Evolutionary conservation across 352 stramenopile species (phyloP).

Genomic region (Poterioochromonas sp.): DNA sequence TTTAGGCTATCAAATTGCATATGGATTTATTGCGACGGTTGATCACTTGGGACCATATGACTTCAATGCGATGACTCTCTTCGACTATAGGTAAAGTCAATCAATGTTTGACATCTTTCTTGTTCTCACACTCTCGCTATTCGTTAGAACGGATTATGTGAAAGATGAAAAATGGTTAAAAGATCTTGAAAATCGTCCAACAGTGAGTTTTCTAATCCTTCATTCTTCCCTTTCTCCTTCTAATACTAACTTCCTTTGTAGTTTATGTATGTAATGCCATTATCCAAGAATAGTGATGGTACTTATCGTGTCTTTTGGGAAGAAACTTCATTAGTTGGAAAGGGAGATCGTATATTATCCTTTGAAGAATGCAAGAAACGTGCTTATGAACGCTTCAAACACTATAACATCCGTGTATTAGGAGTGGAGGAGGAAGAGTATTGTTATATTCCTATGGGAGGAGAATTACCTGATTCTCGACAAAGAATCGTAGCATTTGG

Average conservation of each 20-base stretch:
- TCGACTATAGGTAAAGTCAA: slow-evolving; percentile 55
- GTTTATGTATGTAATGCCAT: slow-evolving; percentile 74
- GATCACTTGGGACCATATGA: slow-evolving; percentile 57
- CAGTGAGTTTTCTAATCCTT: slow-evolving; percentile 24
- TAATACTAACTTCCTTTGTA: neutral
- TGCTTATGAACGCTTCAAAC: slow-evolving; percentile 52
- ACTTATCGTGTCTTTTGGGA: slow-evolving; percentile 58
- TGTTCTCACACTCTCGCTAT: neutral
- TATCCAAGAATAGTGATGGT: slow-evolving; percentile 49
- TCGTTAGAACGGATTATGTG: neutral
- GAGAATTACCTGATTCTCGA: slow-evolving; percentile 49
- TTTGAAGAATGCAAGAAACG: slow-evolving; percentile 69
- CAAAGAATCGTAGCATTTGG: slow-evolving; percentile 54
- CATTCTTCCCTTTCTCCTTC: slow-evolving; percentile 37
- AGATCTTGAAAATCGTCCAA: slow-evolving; percentile 35
- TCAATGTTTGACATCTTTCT: neutral
- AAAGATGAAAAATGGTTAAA: slow-evolving; percentile 9
- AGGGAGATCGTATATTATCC: slow-evolving; percentile 41
- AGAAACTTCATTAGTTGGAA: slow-evolving; percentile 58
- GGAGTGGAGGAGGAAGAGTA: slow-evolving; percentile 68
- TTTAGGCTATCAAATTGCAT: slow-evolving; percentile 67
- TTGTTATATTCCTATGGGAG: slow-evolving; percentile 69
- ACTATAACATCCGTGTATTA: slow-evolving; percentile 57
- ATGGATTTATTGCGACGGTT: slow-evolving; percentile 55
- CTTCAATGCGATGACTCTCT: slow-evolving; percentile 67